Evolutionary conservation across 192 early-diverging fungal genomes (phyloP).

Genomic region (Lobosporangium transversale): DNA sequence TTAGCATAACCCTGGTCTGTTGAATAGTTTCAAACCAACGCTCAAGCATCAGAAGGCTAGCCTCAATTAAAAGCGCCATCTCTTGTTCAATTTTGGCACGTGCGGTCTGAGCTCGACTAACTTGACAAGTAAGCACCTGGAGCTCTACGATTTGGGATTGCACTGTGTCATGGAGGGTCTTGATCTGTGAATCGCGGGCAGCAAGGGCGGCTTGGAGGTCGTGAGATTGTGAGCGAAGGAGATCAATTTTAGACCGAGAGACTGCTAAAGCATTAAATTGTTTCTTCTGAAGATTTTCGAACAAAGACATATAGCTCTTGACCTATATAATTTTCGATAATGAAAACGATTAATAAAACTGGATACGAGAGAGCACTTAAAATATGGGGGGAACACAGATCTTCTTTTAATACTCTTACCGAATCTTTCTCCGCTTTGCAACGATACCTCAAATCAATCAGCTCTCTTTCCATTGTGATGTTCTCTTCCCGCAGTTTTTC

Average conservation of each 20-base stretch:
- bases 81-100: slow-evolving; percentile 35
- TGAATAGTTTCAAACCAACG: slow-evolving; percentile 20
- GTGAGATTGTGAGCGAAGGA: slow-evolving; percentile 1
- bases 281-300: slow-evolving; percentile 49
- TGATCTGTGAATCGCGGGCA: slow-evolving; percentile 26
- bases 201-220: slow-evolving; percentile 10
- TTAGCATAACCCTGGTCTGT: neutral
- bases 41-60: slow-evolving; percentile 37
- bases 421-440: slow-evolving; percentile 32
- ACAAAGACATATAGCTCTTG: slow-evolving; percentile 49
- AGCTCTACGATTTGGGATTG: slow-evolving; percentile 23
- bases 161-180: slow-evolving; percentile 5
- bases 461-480: slow-evolving; percentile 30
- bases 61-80: slow-evolving; percentile 32
- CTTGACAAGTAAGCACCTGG: slow-evolving; percentile 9
- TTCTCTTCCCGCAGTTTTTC: slow-evolving; percentile 42
- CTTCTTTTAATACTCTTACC: slow-evolving; percentile 7
- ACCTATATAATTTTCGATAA: slow-evolving; percentile 12
- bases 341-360: neutral
- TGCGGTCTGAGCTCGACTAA: slow-evolving; percentile 5
- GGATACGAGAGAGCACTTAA: neutral
- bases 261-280: slow-evolving; percentile 45
- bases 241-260: slow-evolving; percentile 27
- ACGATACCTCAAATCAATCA: slow-evolving; percentile 27
- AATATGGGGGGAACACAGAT: too few relatives aligned